Evolutionary conservation across 2,329 filamentous ascomycete species (phyloP).

Genomic region (Diaporthe longicolla): DNA sequence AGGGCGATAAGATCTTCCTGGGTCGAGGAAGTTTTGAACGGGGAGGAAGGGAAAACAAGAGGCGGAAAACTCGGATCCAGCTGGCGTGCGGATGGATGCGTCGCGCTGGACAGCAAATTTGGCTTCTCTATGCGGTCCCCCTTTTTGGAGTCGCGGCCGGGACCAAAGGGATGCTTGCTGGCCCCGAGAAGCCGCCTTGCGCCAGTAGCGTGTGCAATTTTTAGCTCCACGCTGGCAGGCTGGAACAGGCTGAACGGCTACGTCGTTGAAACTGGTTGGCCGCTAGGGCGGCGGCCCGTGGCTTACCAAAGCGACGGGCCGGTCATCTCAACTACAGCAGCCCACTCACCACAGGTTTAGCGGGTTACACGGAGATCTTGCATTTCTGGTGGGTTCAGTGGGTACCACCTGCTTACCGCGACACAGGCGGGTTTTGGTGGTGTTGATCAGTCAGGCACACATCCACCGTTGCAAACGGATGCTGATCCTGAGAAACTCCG

Average conservation of each 20-base stretch:
- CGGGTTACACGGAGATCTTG: neutral
- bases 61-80: conserved; percentile 13
- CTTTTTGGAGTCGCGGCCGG: conserved; percentile 30
- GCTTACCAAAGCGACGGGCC: conserved; percentile 33
- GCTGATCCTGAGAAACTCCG: neutral
- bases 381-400: conserved; percentile 16
- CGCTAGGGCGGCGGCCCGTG: conserved; percentile 28
- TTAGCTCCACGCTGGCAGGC: conserved; percentile 19
- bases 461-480: neutral
- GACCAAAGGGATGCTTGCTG: conserved; percentile 29
- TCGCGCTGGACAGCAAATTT: conserved; percentile 12
- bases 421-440: neutral
- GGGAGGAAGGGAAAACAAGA: neutral
- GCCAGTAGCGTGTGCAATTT: conserved; percentile 8
- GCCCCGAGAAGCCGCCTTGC: neutral
- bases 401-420: neutral
- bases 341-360: too few species aligned
- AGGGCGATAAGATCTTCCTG: neutral
- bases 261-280: conserved; percentile 22
- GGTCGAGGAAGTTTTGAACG: neutral
- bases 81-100: neutral
- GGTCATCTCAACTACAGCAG: neutral
- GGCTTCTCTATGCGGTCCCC: conserved; percentile 16
- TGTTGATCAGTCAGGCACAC: neutral
- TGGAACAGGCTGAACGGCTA: too few species aligned